Evolutionary conservation across 768 basidiomycete species (phyloP).

Genomic region (Mycena polygramma): DNA sequence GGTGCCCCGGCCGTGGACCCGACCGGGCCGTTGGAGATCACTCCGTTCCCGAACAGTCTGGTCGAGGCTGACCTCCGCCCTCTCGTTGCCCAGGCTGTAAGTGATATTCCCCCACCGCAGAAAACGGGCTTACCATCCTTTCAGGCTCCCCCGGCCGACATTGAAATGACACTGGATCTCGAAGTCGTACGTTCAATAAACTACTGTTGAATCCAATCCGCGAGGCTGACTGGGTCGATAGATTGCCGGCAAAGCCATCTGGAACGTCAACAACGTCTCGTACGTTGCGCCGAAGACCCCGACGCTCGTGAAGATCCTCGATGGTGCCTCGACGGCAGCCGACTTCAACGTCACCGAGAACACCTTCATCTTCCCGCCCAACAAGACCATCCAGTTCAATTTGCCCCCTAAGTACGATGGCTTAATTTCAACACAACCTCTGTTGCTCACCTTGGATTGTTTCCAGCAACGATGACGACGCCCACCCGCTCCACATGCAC

Average conservation of each 20-base stretch:
- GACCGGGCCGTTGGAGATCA: slow-evolving; percentile 38
- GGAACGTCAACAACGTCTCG: slow-evolving; percentile 50
- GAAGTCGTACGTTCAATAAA: slow-evolving; percentile 38
- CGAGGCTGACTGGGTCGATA: slow-evolving; percentile 36
- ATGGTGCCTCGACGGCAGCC: slow-evolving; percentile 46
- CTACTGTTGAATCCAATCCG: slow-evolving; percentile 41
- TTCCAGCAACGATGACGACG: background rate
- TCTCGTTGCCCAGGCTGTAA: slow-evolving; percentile 19
- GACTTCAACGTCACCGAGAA: slow-evolving; percentile 52
- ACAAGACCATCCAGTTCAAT: slow-evolving; percentile 54
- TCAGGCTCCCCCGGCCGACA: slow-evolving; percentile 41
- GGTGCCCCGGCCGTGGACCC: slow-evolving; percentile 52
- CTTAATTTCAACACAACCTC: slow-evolving; percentile 43
- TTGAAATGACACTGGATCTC: slow-evolving; percentile 18
- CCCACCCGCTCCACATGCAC: slow-evolving; percentile 45
- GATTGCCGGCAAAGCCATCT: slow-evolving; percentile 41
- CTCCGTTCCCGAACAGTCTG: slow-evolving; percentile 32
- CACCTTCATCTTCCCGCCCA: slow-evolving; percentile 54
- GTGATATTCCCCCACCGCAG: background rate
- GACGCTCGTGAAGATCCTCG: slow-evolving; percentile 49
- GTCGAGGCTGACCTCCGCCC: slow-evolving; percentile 28
- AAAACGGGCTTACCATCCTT: slow-evolving; percentile 9
- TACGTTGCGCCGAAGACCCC: slow-evolving; percentile 39
- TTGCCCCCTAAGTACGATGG: slow-evolving; percentile 48
- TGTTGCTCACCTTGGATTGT: background rate